Evolutionary conservation across 495 filamentous ascomycete genomes (phyloP).

Genomic region (Delitschia confertaspora): DNA sequence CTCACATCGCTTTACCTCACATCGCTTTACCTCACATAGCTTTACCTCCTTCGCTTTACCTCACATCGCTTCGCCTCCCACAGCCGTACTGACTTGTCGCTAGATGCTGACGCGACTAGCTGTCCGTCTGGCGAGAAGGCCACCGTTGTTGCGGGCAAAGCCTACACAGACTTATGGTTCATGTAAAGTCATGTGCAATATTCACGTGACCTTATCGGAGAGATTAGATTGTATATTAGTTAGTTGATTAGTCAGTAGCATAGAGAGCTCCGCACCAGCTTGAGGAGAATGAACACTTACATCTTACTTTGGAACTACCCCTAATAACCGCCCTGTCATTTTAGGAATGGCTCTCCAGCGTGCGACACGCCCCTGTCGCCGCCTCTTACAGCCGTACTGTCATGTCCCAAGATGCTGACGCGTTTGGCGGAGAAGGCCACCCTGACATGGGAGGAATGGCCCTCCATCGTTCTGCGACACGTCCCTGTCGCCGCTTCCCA

Average conservation of each 20-base stretch:
- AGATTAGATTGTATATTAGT: too few species aligned
- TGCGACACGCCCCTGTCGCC: conserved; percentile 11
- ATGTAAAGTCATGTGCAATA: too few species aligned
- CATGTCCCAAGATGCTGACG: conserved; percentile 8
- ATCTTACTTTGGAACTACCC: too few species aligned
- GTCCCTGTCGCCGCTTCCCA: conserved; percentile 16
- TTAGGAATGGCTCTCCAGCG: conserved; percentile 12
- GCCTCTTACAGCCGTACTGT: conserved; percentile 15
- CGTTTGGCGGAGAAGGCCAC: conserved; percentile 20
- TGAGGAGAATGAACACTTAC: too few species aligned
- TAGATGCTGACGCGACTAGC: conserved; percentile 10
- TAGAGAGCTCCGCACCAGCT: too few species aligned
- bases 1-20: too few species aligned
- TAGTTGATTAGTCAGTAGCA: too few species aligned
- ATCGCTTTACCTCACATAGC: too few species aligned
- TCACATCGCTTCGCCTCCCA: conserved; percentile 15
- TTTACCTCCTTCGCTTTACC: too few species aligned
- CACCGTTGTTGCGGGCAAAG: conserved; percentile 10
- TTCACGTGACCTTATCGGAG: too few species aligned
- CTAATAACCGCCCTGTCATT: conserved; percentile 9
- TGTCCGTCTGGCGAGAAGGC: conserved; percentile 21
- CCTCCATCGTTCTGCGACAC: conserved; percentile 13
- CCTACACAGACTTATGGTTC: too few species aligned
- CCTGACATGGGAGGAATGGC: conserved; percentile 7
- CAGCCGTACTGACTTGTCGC: conserved; percentile 10